Evolutionary conservation across 2,329 filamentous ascomycete genomes (phyloP), one percentile per base, ranked within the genome.

Genomic region (Fusarium setosum): DNA sequence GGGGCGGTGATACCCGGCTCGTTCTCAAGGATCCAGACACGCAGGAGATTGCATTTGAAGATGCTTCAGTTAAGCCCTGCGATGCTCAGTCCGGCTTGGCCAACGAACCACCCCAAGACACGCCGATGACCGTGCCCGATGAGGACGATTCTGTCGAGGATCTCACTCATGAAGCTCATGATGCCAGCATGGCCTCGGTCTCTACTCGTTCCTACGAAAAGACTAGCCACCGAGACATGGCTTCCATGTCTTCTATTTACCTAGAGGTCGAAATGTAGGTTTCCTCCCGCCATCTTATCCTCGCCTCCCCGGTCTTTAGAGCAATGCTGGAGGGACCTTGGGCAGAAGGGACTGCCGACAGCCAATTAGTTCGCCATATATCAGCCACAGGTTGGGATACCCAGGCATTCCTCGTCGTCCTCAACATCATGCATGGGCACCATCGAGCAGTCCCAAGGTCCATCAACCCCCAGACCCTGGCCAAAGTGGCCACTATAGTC

Each of bases 401-500:
- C 0, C 24, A 49, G 0, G 59, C 59, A 0, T 15, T 67, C 0
- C 17, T 40, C 0, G 20, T 67, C 0, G 24, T 67, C 0, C 29
- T 66, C 4, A 51, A 66, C 4, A 18, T 55, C 0, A 56, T 56
- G 0, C 63, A 67, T 5, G 50, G 50, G 1, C 45, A 48, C 3
- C 5, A 44, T 7, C 18, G 1, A 0, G 4, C 6, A 0, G n/a
- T 58, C 1, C 62, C 52, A 0, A 35, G 7, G 0, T 1, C 31
- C 0, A 1, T 61, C 5, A 42, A 9, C 4, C 5, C 63, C 1
- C 3, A 34, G 3, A 56, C 54, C 0, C 5, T 67, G 0, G 21
- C 48, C 10, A 51, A 61, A 1, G 29, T 67, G 5, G 45, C 55
- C 3, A 51, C 57, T 1, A 29, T 67, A 0, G 45, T 58, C 10